Conservation (phyloP, 2,329 filamentous ascomycete species). For the Ceratocystis destructans region DNA sequence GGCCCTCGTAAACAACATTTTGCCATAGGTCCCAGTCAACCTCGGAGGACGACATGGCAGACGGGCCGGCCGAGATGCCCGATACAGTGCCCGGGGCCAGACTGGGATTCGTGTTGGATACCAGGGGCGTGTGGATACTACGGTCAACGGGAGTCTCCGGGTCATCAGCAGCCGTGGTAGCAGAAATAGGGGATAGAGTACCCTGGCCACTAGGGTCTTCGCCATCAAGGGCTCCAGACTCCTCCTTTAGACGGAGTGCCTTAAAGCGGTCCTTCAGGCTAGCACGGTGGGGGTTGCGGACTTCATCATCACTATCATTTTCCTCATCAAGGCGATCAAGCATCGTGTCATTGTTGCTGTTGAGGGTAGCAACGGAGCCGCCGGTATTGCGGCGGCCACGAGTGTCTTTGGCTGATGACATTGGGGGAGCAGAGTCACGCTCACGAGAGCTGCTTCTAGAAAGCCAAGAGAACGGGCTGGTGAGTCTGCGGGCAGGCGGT, state of each 20-base stretch:
- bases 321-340: constrained; percentile 65
- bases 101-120: constrained; percentile 51
- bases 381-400: constrained; percentile 54
- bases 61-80: constrained; percentile 63
- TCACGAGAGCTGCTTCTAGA: constrained; percentile 39
- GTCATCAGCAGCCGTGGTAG: constrained; percentile 19
- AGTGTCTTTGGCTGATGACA: constrained; percentile 40
- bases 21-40: constrained; percentile 99
- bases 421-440: constrained; percentile 35
- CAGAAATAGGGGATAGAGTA: constrained; percentile 20
- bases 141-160: constrained; percentile 21
- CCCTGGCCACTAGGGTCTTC: constrained; percentile 42
- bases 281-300: constrained; percentile 32
- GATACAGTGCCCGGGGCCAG: constrained; percentile 76
- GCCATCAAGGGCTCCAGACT: constrained; percentile 42
- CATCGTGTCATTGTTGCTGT: constrained; percentile 71
- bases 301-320: constrained; percentile 29
- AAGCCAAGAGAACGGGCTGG: constrained; percentile 77
- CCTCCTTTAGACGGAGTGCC: constrained; percentile 59
- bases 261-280: constrained; percentile 71
- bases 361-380: constrained; percentile 64
- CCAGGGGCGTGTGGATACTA: constrained; percentile 33
- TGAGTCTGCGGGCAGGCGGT: constrained; percentile 54
- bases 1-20: constrained; percentile 85
- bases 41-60: constrained; percentile 53